A percentile compares a stretch with the other conserved stretches of the same genome.
phyloP scores from a whole-genome alignment of 2,329 filamentous ascomycete genomes.

The Sporothrix phasma region DNA sequence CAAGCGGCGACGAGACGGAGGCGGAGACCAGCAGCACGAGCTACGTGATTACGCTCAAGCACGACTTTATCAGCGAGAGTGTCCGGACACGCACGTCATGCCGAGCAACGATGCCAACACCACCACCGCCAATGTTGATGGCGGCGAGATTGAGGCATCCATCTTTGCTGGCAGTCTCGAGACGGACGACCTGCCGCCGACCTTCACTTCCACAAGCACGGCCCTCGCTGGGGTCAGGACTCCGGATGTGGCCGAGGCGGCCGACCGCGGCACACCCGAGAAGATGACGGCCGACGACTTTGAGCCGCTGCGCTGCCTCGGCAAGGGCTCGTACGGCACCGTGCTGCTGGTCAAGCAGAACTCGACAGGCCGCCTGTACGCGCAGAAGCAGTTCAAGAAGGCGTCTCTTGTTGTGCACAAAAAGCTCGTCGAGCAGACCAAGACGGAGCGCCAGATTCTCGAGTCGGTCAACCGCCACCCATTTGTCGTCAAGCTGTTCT shows the following conservation, averaged over 20 bases:
- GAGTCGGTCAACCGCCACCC: conserved; percentile 95
- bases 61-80: conserved; percentile 71
- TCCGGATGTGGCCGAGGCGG: conserved; percentile 20
- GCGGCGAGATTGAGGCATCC: neutral
- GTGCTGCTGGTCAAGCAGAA: conserved; percentile 88
- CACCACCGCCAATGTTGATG: neutral
- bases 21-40: conserved; percentile 54
- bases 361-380: conserved; percentile 78
- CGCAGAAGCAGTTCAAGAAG: conserved; percentile 98
- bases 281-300: conserved; percentile 94
- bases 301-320: conserved; percentile 79
- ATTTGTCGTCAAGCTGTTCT: conserved; percentile 96
- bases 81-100: conserved; percentile 32
- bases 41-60: conserved; percentile 75
- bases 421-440: conserved; percentile 91
- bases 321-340: conserved; percentile 92
- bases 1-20: conserved; percentile 46
- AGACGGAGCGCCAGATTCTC: conserved; percentile 88
- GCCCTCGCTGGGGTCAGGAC: neutral
- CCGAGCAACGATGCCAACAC: conserved; percentile 6
- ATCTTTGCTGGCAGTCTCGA: conserved; percentile 4
- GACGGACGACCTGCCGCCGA: neutral
- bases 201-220: neutral
- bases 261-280: conserved; percentile 39
- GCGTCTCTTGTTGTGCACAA: conserved; percentile 92